These are phyloP conservation scores for Pseudogymnoascus sp. DNA, from an alignment of 2,329 filamentous ascomycete genomes.

Conservation along the genomic window DNA sequence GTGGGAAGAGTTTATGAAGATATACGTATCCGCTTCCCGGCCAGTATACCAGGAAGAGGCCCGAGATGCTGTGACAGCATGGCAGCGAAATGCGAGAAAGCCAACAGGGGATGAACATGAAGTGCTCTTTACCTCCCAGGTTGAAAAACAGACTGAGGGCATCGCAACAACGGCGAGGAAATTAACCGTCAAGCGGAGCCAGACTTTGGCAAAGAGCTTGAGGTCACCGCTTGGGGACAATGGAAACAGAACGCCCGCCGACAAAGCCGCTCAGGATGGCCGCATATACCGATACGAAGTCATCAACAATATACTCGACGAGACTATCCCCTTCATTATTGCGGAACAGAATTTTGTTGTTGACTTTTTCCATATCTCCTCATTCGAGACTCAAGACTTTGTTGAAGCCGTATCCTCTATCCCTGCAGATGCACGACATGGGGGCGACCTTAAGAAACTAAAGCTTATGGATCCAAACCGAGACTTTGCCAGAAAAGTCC, in stretches of 20 bases:
- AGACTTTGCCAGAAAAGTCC: conserved; percentile 73
- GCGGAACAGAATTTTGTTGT: conserved; percentile 96
- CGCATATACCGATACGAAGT: conserved; percentile 71
- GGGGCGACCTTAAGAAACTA: conserved; percentile 65
- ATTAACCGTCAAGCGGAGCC: conserved; percentile 86
- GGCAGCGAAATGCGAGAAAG: conserved; percentile 74
- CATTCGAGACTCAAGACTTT: conserved; percentile 74
- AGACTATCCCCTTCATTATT: conserved; percentile 73
- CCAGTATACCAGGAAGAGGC: conserved; percentile 78
- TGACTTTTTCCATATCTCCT: conserved; percentile 95
- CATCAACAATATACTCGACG: conserved; percentile 72
- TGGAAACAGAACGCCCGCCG: conserved; percentile 40
- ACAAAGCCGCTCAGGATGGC: conserved; percentile 53
- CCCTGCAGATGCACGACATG: conserved; percentile 59
- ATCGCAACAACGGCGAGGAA: conserved; percentile 74
- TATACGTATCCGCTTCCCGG: conserved; percentile 72
- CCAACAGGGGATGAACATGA: conserved; percentile 70
- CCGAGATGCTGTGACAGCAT: conserved; percentile 65
- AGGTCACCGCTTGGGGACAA: conserved; percentile 62
- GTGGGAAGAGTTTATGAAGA: conserved; percentile 72
- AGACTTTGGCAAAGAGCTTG: conserved; percentile 71
- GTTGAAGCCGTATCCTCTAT: conserved; percentile 65
- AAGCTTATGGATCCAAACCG: conserved; percentile 84
- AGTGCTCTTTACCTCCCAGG: conserved; percentile 76
- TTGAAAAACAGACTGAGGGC: conserved; percentile 78